These are phyloP conservation scores for Ophiostoma australiae DNA, from an alignment of 2,329 filamentous ascomycete genomes.

Conservation along the genomic window DNA sequence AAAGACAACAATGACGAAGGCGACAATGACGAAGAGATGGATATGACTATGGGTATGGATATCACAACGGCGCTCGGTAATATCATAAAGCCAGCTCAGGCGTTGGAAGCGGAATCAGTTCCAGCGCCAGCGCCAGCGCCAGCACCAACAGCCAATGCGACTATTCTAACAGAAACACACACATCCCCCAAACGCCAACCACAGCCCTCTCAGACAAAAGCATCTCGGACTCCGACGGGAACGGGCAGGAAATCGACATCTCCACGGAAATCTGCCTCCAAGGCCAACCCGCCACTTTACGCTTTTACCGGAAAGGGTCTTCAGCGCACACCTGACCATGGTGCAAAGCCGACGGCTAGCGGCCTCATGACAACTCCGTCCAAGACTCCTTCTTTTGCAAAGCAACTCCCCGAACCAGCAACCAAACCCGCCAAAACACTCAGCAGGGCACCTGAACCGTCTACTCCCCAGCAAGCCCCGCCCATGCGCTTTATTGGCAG, in stretches of 20 bases:
- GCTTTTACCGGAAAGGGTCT: slow-evolving; percentile 48
- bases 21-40: slow-evolving; percentile 32
- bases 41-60: slow-evolving; percentile 59
- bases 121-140: background rate
- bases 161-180: slow-evolving; percentile 18
- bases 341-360: background rate
- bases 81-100: slow-evolving; percentile 47
- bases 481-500: slow-evolving; percentile 30
- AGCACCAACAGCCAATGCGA: slow-evolving; percentile 30
- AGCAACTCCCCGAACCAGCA: background rate
- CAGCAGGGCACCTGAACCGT: slow-evolving; percentile 17
- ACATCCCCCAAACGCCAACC: slow-evolving; percentile 35
- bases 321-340: slow-evolving; percentile 45
- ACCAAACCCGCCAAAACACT: background rate
- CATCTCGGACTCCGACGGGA: background rate
- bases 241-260: background rate
- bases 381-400: background rate
- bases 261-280: slow-evolving; percentile 32
- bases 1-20: slow-evolving; percentile 32
- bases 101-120: background rate
- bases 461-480: slow-evolving; percentile 25
- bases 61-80: slow-evolving; percentile 60
- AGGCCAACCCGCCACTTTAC: slow-evolving; percentile 52
- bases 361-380: background rate
- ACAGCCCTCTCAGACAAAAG: background rate